Base-by-base conservation (phyloP, 768 basidiomycete species). In the Xerocomellus amylosporus region DNA sequence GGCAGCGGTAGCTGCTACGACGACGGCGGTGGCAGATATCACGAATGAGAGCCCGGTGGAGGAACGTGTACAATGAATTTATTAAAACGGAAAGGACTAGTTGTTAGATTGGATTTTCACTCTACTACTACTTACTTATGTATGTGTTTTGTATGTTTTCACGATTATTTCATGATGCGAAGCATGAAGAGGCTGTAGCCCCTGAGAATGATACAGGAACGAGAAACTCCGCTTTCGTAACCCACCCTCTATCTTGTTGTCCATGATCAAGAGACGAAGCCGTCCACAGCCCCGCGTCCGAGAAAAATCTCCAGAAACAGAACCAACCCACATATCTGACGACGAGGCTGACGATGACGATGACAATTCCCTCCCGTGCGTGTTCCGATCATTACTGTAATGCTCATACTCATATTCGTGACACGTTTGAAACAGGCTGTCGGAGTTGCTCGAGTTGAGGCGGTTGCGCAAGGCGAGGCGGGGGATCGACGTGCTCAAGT, bases 401-500 rank as follows among this genome's bases (percentile, higher is more conserved):
- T 38, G 46, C 46, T 34, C 26, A 46, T 34, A 22, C 2, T 26
- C 22, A 13, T 34, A 12, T 42, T 7, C 26, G 4, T 28, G 26
- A 1, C 12, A n/a, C 31, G 13, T 20, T 26, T 5, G 8, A n/a
- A n/a, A 43, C 56, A 91, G 90, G 50, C 72, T 96, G 26, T 82
- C 88, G 58, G 93, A 96, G 49, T 79, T 98, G 17, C 81, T 96
- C 39, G 88, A 93, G 59, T 73, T 97, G 26, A 80, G 93, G 42
- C 93, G 86, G 66, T 73, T 95, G 26, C 80, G 85, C 48, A 85
- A 81, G 64, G 67, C 81, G 30, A 76, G 90, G 52, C 82, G 86
- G 64, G 96, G 95, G 2, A 97, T 98, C 47, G 93, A 97, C 61
- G 80, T 84, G 1, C 77, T 84, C 45, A 94, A 88, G 65, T 75